These are phyloP conservation scores for Parachlorella kessleri DNA, from an alignment of 139 green algal genomes.

Conservation along the genomic window DNA sequence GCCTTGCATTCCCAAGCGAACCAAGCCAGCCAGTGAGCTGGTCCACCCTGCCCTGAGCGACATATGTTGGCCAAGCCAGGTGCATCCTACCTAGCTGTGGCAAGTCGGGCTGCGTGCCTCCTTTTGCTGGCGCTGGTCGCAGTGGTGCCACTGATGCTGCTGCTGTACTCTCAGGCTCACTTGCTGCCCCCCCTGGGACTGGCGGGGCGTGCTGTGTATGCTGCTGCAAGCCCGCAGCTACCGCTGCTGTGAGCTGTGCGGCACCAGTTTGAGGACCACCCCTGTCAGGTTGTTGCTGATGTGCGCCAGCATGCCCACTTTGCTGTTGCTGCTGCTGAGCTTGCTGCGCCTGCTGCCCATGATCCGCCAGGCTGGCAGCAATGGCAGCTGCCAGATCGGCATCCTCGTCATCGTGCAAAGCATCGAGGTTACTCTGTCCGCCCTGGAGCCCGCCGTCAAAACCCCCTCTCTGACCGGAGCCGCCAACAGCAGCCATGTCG, in stretches of 20 bases:
- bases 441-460: not conserved
- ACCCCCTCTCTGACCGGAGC: not conserved
- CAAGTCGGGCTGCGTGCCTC: not conserved
- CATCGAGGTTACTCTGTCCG: not conserved
- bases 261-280: too few species aligned
- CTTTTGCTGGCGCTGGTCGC: not conserved
- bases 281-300: too few species aligned
- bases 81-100: conserved; percentile 14
- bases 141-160: not conserved
- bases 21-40: too few species aligned
- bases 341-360: not conserved
- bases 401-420: conserved; percentile 47
- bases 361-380: conserved; percentile 56
- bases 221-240: not conserved
- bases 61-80: too few species aligned
- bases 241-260: too few species aligned
- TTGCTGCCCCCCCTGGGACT: too few species aligned
- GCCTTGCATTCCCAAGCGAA: too few species aligned
- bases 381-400: conserved; percentile 68
- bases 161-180: too few species aligned
- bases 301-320: not conserved
- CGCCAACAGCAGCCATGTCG: too few species aligned
- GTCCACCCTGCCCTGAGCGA: too few species aligned
- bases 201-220: too few species aligned
- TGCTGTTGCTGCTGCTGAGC: not conserved